Conservation (phyloP, 495 filamentous ascomycete species). For the Bryoglossum gracile region DNA sequence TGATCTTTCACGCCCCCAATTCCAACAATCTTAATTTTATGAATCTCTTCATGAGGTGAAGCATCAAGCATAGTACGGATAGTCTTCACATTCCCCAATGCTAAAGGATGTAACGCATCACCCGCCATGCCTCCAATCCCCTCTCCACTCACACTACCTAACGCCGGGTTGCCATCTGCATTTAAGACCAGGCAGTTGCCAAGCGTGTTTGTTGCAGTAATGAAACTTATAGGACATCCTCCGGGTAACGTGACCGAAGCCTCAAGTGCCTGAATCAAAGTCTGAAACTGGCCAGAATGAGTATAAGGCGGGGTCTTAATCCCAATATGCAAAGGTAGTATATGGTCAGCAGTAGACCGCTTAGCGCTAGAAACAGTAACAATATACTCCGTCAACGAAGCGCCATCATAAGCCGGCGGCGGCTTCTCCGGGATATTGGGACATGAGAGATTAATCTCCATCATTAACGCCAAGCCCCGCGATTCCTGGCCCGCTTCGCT, state of each 20-base stretch:
- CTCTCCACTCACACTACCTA: constrained; percentile 34
- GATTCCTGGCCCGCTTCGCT: neutral
- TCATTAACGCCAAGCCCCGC: constrained; percentile 35
- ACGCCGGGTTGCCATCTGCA: constrained; percentile 22
- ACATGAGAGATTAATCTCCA: constrained; percentile 69
- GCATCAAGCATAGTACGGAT: constrained; percentile 48
- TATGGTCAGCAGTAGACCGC: neutral
- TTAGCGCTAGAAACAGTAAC: constrained; percentile 24
- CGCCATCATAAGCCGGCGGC: constrained; percentile 55
- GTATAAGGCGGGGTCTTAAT: constrained; percentile 71
- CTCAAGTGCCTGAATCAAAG: constrained; percentile 40
- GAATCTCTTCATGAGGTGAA: constrained; percentile 27
- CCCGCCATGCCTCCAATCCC: constrained; percentile 64
- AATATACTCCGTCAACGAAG: constrained; percentile 43
- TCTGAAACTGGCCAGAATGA: constrained; percentile 49
- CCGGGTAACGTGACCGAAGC: constrained; percentile 3
- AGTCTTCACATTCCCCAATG: constrained; percentile 63
- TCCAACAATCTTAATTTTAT: constrained; percentile 50
- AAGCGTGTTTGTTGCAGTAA: constrained; percentile 67
- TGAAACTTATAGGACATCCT: constrained; percentile 43
- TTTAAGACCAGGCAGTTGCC: constrained; percentile 53
- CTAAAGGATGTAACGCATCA: constrained; percentile 59
- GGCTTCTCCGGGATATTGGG: constrained; percentile 62
- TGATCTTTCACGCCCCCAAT: constrained; percentile 58
- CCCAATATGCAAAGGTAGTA: constrained; percentile 35